These are phyloP conservation scores for Pilatotrama ljubarskyi DNA, from an alignment of 768 basidiomycete species.

Conservation along the genomic window DNA sequence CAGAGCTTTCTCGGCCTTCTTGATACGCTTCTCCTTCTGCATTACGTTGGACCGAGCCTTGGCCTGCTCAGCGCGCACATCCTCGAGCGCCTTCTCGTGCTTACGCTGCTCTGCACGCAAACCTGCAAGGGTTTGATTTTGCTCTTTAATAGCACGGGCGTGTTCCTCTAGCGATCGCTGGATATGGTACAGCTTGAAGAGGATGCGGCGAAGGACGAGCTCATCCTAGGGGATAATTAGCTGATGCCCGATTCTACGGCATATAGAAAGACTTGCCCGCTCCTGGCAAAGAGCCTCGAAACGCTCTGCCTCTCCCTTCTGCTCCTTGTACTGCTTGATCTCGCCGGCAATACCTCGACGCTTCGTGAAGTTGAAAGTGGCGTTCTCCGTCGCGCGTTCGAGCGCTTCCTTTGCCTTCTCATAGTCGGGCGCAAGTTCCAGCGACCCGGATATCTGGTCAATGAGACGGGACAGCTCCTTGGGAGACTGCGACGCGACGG, in stretches of 20 bases:
- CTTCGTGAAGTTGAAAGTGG: constrained; percentile 93
- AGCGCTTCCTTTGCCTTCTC: constrained; percentile 86
- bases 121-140: constrained; percentile 69
- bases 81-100: constrained; percentile 71
- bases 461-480: constrained; percentile 87
- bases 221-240: constrained; percentile 55
- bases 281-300: constrained; percentile 80
- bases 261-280: constrained; percentile 48
- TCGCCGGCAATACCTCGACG: constrained; percentile 91
- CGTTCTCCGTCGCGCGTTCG: constrained; percentile 90
- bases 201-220: constrained; percentile 74
- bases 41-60: constrained; percentile 71
- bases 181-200: constrained; percentile 90
- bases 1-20: constrained; percentile 86
- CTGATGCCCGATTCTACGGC: neutral
- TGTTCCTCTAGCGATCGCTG: constrained; percentile 79
- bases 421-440: constrained; percentile 87
- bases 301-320: constrained; percentile 88
- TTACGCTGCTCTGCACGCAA: constrained; percentile 67
- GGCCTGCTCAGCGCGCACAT: constrained; percentile 78
- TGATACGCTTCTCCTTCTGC: constrained; percentile 85
- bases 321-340: constrained; percentile 96
- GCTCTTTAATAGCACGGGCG: constrained; percentile 64
- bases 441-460: constrained; percentile 93
- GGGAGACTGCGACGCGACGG: constrained; percentile 92